These are phyloP conservation scores for Leccinum sublutescens DNA, from an alignment of 768 basidiomycete genomes.

Conservation along the genomic window DNA sequence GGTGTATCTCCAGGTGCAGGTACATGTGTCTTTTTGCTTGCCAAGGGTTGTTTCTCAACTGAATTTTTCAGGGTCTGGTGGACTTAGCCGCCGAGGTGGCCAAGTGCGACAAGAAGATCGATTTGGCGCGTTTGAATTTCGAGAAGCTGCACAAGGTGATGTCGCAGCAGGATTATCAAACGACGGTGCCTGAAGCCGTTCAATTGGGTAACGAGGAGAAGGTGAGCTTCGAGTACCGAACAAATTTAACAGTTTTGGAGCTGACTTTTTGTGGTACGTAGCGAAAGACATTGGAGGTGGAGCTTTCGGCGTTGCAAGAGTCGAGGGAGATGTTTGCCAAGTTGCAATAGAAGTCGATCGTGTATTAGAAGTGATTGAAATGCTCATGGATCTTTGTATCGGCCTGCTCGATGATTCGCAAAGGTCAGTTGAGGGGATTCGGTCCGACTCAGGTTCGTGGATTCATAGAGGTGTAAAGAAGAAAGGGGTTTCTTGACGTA, in stretches of 20 bases:
- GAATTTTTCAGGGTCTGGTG: conserved; percentile 71
- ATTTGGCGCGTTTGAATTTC: conserved; percentile 63
- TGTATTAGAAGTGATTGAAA: too few relatives aligned
- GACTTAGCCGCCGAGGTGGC: conserved; percentile 85
- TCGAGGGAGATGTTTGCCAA: conserved; percentile 76
- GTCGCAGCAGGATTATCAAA: conserved; percentile 72
- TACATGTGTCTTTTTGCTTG: conserved; percentile 34
- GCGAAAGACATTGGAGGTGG: conserved; percentile 59
- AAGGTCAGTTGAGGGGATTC: conserved; percentile 46
- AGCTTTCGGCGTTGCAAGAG: conserved; percentile 67
- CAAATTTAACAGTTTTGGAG: neutral
- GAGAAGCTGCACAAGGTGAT: conserved; percentile 77
- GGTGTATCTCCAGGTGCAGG: conserved; percentile 83
- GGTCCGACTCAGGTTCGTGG: too few relatives aligned
- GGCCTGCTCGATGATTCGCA: conserved; percentile 32
- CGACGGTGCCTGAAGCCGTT: conserved; percentile 78
- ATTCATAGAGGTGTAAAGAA: too few relatives aligned
- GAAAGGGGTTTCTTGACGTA: too few relatives aligned
- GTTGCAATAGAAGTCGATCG: conserved; percentile 42
- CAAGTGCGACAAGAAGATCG: conserved; percentile 89
- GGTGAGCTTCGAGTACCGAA: conserved; percentile 39
- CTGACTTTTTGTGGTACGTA: neutral
- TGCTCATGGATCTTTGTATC: too few relatives aligned
- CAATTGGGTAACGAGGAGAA: conserved; percentile 75
- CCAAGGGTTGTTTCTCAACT: neutral